Conservation (phyloP, 1,139 yeast species). For the Candida pseudoviswanathii region DNA sequence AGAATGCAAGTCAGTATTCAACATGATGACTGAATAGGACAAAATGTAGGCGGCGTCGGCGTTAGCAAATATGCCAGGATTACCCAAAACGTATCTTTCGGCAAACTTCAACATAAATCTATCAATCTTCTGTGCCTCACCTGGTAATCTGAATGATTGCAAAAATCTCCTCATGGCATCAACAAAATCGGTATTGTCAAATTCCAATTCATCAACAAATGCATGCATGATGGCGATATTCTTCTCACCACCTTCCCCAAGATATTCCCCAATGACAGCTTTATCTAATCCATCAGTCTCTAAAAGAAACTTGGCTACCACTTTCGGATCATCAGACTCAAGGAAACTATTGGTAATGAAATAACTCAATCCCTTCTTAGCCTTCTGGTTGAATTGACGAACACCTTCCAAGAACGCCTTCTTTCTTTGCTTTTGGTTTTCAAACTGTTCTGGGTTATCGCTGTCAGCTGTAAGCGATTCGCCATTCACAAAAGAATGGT, state of each 20-base stretch:
- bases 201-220: constrained; percentile 88
- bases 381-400: constrained; percentile 78
- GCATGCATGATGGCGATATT: constrained; percentile 89
- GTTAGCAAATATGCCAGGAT: constrained; percentile 81
- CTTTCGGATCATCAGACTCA: constrained; percentile 56
- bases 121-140: constrained; percentile 97
- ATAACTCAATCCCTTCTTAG: constrained; percentile 73
- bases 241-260: constrained; percentile 86
- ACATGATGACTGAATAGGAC: constrained; percentile 89
- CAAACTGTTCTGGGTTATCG: constrained; percentile 87
- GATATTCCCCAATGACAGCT: constrained; percentile 82
- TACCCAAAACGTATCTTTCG: constrained; percentile 84
- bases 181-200: constrained; percentile 67
- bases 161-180: constrained; percentile 84
- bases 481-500: constrained; percentile 35
- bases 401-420: constrained; percentile 80
- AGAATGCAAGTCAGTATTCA: constrained; percentile 93
- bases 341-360: constrained; percentile 68
- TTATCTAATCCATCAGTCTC: constrained; percentile 83
- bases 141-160: constrained; percentile 91
- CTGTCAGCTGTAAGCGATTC: constrained; percentile 30
- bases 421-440: constrained; percentile 79
- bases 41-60: constrained; percentile 94
- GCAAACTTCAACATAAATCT: constrained; percentile 97
- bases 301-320: constrained; percentile 74